phyloP scores from a whole-genome alignment of 768 basidiomycete genomes.

The Mycena galericulata region DNA sequence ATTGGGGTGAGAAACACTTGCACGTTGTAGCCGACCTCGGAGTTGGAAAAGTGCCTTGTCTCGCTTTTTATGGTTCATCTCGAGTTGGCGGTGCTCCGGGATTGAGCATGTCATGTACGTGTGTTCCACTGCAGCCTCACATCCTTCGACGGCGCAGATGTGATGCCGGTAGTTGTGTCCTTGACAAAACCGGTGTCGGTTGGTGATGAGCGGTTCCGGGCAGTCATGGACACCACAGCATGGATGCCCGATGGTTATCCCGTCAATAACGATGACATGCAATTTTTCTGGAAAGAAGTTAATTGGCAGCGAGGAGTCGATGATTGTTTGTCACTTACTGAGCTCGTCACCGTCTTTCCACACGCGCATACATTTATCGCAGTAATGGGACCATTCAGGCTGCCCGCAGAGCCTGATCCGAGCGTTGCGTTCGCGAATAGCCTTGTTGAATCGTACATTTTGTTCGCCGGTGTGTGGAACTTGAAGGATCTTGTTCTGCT shows the following conservation, averaged over 20 bases:
- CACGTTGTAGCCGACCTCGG: background rate
- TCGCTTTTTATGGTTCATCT: slow-evolving; percentile 36
- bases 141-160: slow-evolving; percentile 39
- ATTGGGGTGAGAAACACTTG: slow-evolving; percentile 4
- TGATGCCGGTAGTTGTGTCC: slow-evolving; percentile 26
- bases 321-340: too few species aligned
- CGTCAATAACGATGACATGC: too few species aligned
- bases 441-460: slow-evolving; percentile 39
- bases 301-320: too few species aligned
- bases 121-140: background rate
- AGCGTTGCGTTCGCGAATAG: slow-evolving; percentile 40
- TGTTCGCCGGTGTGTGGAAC: too few species aligned
- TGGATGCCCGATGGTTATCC: too few species aligned
- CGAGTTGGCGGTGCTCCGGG: slow-evolving; percentile 38
- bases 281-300: too few species aligned
- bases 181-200: slow-evolving; percentile 39
- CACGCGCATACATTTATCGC: too few species aligned
- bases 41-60: slow-evolving; percentile 44
- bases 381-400: slow-evolving; percentile 40
- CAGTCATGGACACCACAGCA: too few species aligned
- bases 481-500: too few species aligned
- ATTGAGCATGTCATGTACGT: slow-evolving; percentile 39
- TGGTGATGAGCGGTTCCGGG: slow-evolving; percentile 32
- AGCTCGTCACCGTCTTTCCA: too few species aligned
- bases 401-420: slow-evolving; percentile 40